Base-by-base conservation (phyloP, 1,284 basidiomycete species). In the Fomitopsis pinicola region DNA sequence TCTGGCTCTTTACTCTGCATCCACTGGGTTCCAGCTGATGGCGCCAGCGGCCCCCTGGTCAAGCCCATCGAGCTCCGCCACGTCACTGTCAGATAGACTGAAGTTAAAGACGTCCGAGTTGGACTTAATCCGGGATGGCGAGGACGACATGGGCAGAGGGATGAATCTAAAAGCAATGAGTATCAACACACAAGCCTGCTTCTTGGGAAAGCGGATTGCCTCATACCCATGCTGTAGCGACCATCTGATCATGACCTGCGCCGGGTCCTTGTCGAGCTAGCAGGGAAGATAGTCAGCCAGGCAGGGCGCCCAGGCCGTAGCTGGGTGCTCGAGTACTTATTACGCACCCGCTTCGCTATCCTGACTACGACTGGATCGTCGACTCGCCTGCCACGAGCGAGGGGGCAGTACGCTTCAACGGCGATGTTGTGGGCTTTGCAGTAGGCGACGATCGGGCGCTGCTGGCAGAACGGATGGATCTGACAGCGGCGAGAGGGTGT, bases 401-500 rank as follows among this genome's bases (percentile, higher is more conserved):
- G 69, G 0, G 85, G 84, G 50, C 76, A 80, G 68, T 86, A 86
- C 0, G 85, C 93, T 72, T 95, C 81, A 6, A 95, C 76, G 36
- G 88, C 76, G 58, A 97, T 92, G 7, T 76, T 78, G 64, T 92
- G 77, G 53, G 81, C 72, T 30, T 75, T 69, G 75, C 94, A 95
- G 72, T 91, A 95, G 22, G 82, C 78, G 33, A 93, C 91, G 60
- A 95, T 92, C 7, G 86, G 82, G 48, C 78, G 78, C 64, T 94
- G 92, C 69, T 95, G 92, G 75, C 91, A 94, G 66, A 90, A 86
- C 0, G 94, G 92, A 69, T 95, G 92, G 7, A 94, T 78, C 85
- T 92, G 68, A 58, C 46, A 0, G 17, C 50, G 22, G 10, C n/a
- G 45, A 26, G 42, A 28, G 28, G 33, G 14, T 35, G 14, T 26